A percentile compares a stretch with the other conserved stretches of the same genome.
phyloP scores from a whole-genome alignment of 75 land plant genomes.

The Gnetum montanum region DNA sequence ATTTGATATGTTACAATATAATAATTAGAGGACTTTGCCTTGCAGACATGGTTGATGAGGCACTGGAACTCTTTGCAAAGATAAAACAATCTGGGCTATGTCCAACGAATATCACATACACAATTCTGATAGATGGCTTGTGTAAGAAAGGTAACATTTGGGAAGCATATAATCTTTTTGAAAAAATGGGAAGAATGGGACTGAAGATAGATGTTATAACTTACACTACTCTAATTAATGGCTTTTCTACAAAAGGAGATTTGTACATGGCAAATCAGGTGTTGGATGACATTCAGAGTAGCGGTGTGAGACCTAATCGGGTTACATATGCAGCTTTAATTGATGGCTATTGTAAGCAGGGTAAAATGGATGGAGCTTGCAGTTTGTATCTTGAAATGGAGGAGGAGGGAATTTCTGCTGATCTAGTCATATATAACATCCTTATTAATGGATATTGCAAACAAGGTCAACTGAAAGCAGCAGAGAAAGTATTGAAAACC shows the following conservation, averaged over 20 bases:
- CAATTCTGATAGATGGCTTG: conserved; percentile 42
- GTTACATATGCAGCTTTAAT: conserved; percentile 17
- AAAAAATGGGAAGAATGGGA: conserved; percentile 27
- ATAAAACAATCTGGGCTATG: conserved; percentile 19
- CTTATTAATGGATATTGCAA: conserved; percentile 30
- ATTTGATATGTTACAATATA: conserved; percentile 34
- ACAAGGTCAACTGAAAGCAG: conserved; percentile 27
- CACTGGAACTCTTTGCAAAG: conserved; percentile 27
- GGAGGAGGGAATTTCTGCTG: conserved; percentile 10
- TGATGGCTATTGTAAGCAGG: conserved; percentile 23
- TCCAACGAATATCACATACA: conserved; percentile 23
- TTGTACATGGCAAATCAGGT: conserved; percentile 11
- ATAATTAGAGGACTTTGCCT: conserved; percentile 42
- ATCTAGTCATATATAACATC: conserved; percentile 18
- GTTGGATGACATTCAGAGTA: conserved; percentile 24
- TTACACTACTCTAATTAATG: conserved; percentile 41
- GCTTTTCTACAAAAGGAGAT: conserved; percentile 26
- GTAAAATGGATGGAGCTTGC: conserved; percentile 26
- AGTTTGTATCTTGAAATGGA: conserved; percentile 21
- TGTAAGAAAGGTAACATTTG: conserved; percentile 30
- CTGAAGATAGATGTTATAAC: conserved; percentile 30
- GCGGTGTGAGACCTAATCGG: conserved; percentile 16
- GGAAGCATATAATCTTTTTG: conserved; percentile 31
- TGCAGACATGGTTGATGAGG: conserved; percentile 21
- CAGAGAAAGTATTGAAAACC: conserved; percentile 24